Conservation (phyloP, 345 rosid species). For the Hibiscus mutabilis region DNA sequence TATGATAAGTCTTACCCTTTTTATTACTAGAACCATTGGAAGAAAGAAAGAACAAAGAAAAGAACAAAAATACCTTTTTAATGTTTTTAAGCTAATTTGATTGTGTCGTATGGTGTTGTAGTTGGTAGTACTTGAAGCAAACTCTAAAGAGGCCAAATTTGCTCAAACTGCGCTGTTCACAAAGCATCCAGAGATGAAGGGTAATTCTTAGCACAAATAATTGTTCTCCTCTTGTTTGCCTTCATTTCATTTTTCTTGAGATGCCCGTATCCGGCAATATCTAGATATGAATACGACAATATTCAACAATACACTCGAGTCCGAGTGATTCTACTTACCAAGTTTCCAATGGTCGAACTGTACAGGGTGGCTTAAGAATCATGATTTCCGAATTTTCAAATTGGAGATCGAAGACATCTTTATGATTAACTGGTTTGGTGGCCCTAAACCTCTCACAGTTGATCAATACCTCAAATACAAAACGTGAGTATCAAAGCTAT, state of each 20-base stretch:
- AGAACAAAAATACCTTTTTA: background rate
- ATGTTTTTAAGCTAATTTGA: background rate
- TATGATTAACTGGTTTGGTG: slow-evolving; percentile 87
- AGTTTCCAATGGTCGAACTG: background rate
- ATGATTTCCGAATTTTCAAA: slow-evolving; percentile 65
- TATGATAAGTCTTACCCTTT: background rate
- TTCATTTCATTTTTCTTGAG: background rate
- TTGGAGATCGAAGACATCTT: slow-evolving; percentile 65
- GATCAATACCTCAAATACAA: slow-evolving; percentile 63
- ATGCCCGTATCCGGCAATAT: background rate
- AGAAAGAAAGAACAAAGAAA: background rate
- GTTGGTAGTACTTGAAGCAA: slow-evolving; percentile 43
- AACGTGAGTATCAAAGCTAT: slow-evolving; percentile 39
- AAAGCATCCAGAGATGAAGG: slow-evolving; percentile 87
- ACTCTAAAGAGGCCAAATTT: slow-evolving; percentile 50
- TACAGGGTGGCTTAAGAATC: slow-evolving; percentile 80
- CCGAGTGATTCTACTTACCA: background rate
- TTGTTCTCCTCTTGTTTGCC: background rate
- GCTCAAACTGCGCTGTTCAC: slow-evolving; percentile 60
- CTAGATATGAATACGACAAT: background rate
- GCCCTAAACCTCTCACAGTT: slow-evolving; percentile 69
- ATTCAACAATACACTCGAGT: background rate
- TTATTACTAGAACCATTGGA: background rate
- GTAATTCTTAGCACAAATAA: slow-evolving; percentile 25
- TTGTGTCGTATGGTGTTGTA: slow-evolving; percentile 20